Evolutionary conservation across 768 basidiomycete species (phyloP).

Genomic region (Mycena kentingensis): DNA sequence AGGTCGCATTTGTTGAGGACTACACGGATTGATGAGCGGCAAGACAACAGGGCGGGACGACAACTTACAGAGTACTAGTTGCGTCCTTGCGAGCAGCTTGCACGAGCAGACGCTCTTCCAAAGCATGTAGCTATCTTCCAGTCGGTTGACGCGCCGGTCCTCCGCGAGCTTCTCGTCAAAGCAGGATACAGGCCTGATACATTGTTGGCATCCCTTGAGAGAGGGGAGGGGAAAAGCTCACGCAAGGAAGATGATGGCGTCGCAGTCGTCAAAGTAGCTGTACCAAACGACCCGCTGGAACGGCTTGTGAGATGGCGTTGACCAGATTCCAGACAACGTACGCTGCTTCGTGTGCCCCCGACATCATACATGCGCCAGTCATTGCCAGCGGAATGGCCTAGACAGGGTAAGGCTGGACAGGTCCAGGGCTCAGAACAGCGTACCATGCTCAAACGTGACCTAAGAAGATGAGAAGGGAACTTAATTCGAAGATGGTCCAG

Average conservation of each 20-base stretch:
- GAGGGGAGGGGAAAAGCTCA: constrained; percentile 31
- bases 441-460: constrained; percentile 67
- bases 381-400: constrained; percentile 59
- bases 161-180: constrained; percentile 82
- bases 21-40: constrained; percentile 17
- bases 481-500: too few species aligned
- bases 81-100: constrained; percentile 60
- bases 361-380: constrained; percentile 86
- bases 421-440: not conserved
- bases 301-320: constrained; percentile 10
- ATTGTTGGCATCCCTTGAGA: constrained; percentile 18
- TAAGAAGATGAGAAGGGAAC: too few species aligned
- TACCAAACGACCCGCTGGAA: constrained; percentile 72
- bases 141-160: constrained; percentile 65
- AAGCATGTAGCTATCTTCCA: constrained; percentile 75
- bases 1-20: constrained; percentile 76
- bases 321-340: constrained; percentile 36
- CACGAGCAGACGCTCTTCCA: constrained; percentile 77
- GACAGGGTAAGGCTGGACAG: constrained; percentile 1
- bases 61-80: constrained; percentile 51
- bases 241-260: constrained; percentile 85
- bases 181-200: constrained; percentile 57
- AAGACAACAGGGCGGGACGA: not conserved
- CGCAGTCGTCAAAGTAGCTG: constrained; percentile 78
- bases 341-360: constrained; percentile 70